Conservation (phyloP, 2,329 filamentous ascomycete genomes). For the Tricladium varicosporioides region DNA sequence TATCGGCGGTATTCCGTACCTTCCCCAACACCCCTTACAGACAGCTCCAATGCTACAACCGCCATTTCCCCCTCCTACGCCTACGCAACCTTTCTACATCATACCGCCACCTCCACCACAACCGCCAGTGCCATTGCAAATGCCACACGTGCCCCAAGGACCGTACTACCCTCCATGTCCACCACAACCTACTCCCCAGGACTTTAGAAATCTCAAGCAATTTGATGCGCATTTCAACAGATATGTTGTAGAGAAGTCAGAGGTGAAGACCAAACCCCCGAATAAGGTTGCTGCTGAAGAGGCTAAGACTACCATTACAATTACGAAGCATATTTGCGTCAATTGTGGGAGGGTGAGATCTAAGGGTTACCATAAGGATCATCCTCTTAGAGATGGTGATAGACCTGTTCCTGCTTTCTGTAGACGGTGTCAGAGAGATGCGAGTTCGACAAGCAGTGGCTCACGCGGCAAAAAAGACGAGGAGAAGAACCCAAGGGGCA, state of each 20-base stretch:
- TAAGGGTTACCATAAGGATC: conserved; percentile 37
- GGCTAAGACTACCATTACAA: conserved; percentile 31
- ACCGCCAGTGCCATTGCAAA: conserved; percentile 2
- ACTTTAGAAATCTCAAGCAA: conserved; percentile 20
- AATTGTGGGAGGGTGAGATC: conserved; percentile 42
- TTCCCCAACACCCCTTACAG: conserved; percentile 8
- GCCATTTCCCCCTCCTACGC: background rate
- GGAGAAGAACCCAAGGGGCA: conserved; percentile 5
- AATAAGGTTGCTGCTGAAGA: background rate
- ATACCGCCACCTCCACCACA: conserved; percentile 3
- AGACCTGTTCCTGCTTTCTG: conserved; percentile 37
- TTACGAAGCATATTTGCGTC: conserved; percentile 43
- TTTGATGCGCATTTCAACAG: conserved; percentile 24
- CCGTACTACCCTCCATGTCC: background rate
- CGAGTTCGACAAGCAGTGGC: conserved; percentile 17
- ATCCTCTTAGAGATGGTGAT: conserved; percentile 33
- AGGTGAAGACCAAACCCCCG: background rate
- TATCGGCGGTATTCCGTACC: conserved; percentile 16
- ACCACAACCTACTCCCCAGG: conserved; percentile 12
- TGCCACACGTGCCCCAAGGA: background rate
- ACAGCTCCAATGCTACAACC: conserved; percentile 16
- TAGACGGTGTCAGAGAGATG: conserved; percentile 37
- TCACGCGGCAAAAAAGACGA: conserved; percentile 2
- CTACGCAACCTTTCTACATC: no score
- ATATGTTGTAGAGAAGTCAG: background rate